Evolutionary conservation across 768 basidiomycete species (phyloP), one percentile per base, ranked within the genome.

Genomic region (Amanita muscaria): DNA sequence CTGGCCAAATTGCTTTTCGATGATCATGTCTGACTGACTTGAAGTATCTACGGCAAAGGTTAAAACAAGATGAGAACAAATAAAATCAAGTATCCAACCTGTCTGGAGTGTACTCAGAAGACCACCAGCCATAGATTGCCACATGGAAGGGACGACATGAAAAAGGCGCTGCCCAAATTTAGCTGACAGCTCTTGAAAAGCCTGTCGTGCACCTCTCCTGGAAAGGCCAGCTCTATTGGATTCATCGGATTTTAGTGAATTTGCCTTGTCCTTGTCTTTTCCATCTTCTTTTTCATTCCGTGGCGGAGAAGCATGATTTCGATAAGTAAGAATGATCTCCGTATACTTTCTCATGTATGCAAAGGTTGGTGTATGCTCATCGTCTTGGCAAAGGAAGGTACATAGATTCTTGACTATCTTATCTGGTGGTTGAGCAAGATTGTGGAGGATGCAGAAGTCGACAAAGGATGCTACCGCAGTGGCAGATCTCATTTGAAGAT

Each of bases 361-460:
- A 58, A 98, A 98, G 1, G 94, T 83, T 3, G 96, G 96, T 0
- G 92, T 96, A 43, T 85, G 77, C 32, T 84, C 80, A 6, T 77
- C 72, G 59, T 99, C 96, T 55, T 91, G 88, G 57, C 94, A 98
- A 4, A 98, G 68, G 65, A 98, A 98, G 0, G 89, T 92, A 67
- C 90, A 94, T 6, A 98, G 77, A 59, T 99, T 99, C 67, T 90
- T 91, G 51, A 98, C 80, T 46, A 99, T 89, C 70, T 99, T 99
- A 55, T 92, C 89, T 1, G 87, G 85, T 3, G 94, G 92, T 56
- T 92, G 89, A 24, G 73, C 61, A 39, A 90, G 78, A 35, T 79
- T 74, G 58, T 76, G 79, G 55, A 68, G 67, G 3, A 80, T 73
- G 60, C 90, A 96, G 57, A 89, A 88, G 46, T 83, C 79, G 51